Conservation (phyloP, 106 monocot species). For the Acorus calamus region DNA sequence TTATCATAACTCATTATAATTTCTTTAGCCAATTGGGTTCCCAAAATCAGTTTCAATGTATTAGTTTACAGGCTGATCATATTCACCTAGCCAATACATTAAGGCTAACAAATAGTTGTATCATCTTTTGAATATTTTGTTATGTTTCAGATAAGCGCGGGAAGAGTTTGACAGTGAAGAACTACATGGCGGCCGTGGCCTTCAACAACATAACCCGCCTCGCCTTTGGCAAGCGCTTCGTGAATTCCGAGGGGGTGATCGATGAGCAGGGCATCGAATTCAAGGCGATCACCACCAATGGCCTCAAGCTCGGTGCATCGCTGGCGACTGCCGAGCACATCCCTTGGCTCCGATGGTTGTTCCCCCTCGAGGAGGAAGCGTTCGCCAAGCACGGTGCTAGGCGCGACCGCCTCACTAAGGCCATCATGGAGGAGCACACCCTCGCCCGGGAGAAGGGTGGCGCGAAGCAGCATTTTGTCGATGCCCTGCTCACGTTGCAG, state of each 20-base stretch:
- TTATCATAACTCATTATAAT: no score
- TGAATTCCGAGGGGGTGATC: conserved; percentile 45
- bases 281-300: conserved; percentile 62
- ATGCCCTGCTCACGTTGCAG: conserved; percentile 55
- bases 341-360: conserved; percentile 65
- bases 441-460: conserved; percentile 35
- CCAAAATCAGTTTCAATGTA: no score
- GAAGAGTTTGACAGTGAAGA: conserved; percentile 44
- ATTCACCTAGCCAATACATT: no score
- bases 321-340: conserved; percentile 66
- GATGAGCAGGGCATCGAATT: conserved; percentile 72
- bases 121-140: not conserved
- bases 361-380: conserved; percentile 62
- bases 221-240: conserved; percentile 81
- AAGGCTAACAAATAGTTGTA: no score
- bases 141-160: conserved; percentile 33
- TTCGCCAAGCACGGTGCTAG: conserved; percentile 44
- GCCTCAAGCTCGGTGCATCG: conserved; percentile 58
- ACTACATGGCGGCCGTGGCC: conserved; percentile 48
- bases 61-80: no score
- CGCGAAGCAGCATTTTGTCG: conserved; percentile 70
- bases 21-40: no score
- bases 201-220: conserved; percentile 92
- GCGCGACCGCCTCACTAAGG: conserved; percentile 51
- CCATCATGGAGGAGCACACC: conserved; percentile 79